Evolutionary conservation across 2,329 filamentous ascomycete genomes (phyloP), one percentile per base, ranked within the genome.

Genomic region (Amphichorda felina): DNA sequence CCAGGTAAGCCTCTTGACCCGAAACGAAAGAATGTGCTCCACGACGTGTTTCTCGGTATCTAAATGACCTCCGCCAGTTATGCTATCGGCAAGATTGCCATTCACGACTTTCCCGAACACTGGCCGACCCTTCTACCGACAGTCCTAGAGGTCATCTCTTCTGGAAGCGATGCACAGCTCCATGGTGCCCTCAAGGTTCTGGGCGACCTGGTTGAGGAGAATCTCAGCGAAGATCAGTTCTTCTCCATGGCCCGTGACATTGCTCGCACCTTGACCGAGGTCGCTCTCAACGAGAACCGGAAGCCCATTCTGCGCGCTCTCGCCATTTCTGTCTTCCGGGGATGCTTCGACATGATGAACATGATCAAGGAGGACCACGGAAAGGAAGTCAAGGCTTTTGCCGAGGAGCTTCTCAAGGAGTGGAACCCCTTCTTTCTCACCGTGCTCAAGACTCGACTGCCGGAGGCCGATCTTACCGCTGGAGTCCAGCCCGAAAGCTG

Each of bases 301-400:
- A 87, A 84, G 52, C 70, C 82, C 8, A 75, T 76, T 40, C 66
- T 94, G 39, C 75, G 91, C 41, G 86, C 87, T 21, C 67, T 96
- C 45, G 84, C 91, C 27, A 81, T 96, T 29, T 85, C 82, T 28
- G 84, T 95, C 39, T 94, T 96, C 66, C 75, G 86, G 38, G 78
- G 78, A 33, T 94, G 86, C 59, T 94, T 98, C 55, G 87, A 96
- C 54, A 84, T 91, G 38, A 75, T 98, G 63, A 87, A 96, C 60
- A 94, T 95, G 75, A 83, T 96, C 45, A 82, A 94, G 67, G 88
- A 94, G 45, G 85, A 94, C 46, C 84, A 96, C 59, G 83, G 84
- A 50, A 71, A 72, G 39, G 84, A 84, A 37, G 86, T 96, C 41
- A 91, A 85, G 57, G 71, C 70, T 2, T 98, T 98, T 55, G 87